Conservation (phyloP, 1,284 basidiomycete genomes). For the Leccinum pallidistipes region DNA sequence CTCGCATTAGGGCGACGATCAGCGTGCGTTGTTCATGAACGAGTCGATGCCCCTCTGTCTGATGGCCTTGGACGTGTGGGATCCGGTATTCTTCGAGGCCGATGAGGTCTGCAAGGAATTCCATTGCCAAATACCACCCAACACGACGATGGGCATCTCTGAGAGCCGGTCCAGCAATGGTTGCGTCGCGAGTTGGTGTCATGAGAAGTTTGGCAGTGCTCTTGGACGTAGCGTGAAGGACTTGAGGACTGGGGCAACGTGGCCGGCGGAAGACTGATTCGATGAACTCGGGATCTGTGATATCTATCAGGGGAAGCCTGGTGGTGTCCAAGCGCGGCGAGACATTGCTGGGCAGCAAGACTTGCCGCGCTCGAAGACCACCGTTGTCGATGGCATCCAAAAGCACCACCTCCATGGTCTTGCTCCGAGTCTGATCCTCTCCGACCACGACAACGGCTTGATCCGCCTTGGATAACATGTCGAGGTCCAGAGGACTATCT, state of each 20-base stretch:
- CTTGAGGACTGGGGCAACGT: slow-evolving; percentile 8
- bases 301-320: slow-evolving; percentile 13
- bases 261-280: slow-evolving; percentile 9
- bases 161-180: slow-evolving; percentile 13
- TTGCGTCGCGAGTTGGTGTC: slow-evolving; percentile 13
- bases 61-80: slow-evolving; percentile 13
- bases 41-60: slow-evolving; percentile 13
- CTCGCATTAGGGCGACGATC: slow-evolving; percentile 11
- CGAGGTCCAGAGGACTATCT: slow-evolving; percentile 13
- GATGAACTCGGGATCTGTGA: slow-evolving; percentile 11
- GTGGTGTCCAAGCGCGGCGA: slow-evolving; percentile 12
- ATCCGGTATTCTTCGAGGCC: slow-evolving; percentile 12
- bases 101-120: slow-evolving; percentile 14
- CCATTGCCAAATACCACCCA: slow-evolving; percentile 13
- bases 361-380: slow-evolving; percentile 11
- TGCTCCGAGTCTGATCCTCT: slow-evolving; percentile 8
- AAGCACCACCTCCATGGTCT: slow-evolving; percentile 7
- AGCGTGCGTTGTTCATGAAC: slow-evolving; percentile 9
- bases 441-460: slow-evolving; percentile 11
- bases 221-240: slow-evolving; percentile 13
- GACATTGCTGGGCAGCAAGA: slow-evolving; percentile 12
- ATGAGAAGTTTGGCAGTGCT: slow-evolving; percentile 11
- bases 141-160: slow-evolving; percentile 14
- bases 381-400: slow-evolving; percentile 12
- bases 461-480: slow-evolving; percentile 14